A percentile compares a stretch with the other conserved stretches of the same genome.
Evolutionary conservation across 257 asterid genomes (phyloP).

Genomic region (Fraxinus excelsior): DNA sequence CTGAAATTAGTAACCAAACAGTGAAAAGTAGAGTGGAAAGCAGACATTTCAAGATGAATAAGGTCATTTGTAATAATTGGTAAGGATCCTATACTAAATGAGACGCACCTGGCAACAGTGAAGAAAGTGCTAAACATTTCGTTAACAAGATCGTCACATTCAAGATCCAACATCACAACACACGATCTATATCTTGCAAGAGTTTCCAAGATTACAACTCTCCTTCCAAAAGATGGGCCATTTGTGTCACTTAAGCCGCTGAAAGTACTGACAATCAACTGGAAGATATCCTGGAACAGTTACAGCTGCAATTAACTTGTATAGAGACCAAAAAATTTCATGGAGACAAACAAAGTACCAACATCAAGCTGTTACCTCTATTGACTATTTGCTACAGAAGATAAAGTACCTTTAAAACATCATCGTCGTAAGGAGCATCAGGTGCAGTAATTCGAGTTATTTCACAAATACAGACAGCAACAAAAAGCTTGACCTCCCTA

Average conservation of each 20-base stretch:
- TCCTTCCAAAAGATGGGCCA: slow-evolving; percentile 83
- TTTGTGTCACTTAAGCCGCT: slow-evolving; percentile 77
- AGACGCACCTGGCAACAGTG: slow-evolving; percentile 69
- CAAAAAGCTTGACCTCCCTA: slow-evolving; percentile 87
- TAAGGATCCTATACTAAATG: slow-evolving; percentile 18
- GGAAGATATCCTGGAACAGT: slow-evolving; percentile 81
- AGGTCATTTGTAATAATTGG: not conserved
- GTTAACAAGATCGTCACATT: slow-evolving; percentile 83
- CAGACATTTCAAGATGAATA: not conserved
- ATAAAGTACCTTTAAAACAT: slow-evolving; percentile 67
- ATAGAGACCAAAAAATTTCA: slow-evolving; percentile 21
- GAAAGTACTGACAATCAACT: slow-evolving; percentile 86
- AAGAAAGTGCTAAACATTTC: slow-evolving; percentile 86
- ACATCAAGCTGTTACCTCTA: slow-evolving; percentile 24
- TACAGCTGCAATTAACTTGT: slow-evolving; percentile 23
- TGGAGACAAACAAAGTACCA: slow-evolving; percentile 16
- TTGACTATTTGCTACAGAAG: slow-evolving; percentile 17
- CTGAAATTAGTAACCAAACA: not conserved
- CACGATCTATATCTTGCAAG: slow-evolving; percentile 94
- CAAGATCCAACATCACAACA: slow-evolving; percentile 98
- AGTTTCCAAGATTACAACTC: slow-evolving; percentile 90
- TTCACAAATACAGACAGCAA: slow-evolving; percentile 93
- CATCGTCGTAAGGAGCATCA: slow-evolving; percentile 88
- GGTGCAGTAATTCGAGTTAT: slow-evolving; percentile 98
- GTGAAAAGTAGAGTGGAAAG: not conserved